These are phyloP conservation scores for Malus hybrid DNA, from an alignment of 331 rosid genomes.

Conservation along the genomic window DNA sequence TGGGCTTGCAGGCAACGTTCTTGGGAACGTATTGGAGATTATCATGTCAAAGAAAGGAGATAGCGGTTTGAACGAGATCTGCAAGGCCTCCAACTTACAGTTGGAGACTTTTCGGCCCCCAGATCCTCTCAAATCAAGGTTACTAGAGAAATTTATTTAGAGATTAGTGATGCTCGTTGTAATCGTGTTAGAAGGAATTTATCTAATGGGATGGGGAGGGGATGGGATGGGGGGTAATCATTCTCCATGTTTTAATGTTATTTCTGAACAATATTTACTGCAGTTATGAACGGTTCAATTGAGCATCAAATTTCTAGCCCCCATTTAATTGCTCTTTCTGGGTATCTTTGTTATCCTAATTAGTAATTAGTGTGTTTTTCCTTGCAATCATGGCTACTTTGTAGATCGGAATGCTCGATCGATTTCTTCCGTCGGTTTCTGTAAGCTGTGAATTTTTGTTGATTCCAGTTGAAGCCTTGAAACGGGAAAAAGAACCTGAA, in stretches of 20 bases:
- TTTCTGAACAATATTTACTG: conserved; percentile 17
- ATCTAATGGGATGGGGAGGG: conserved; percentile 14
- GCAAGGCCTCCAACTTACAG: conserved; percentile 31
- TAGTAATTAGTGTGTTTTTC: too few relatives aligned
- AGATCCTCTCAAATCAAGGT: conserved; percentile 37
- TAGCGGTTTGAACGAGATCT: conserved; percentile 33
- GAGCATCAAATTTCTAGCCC: conserved; percentile 25
- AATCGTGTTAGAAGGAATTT: conserved; percentile 21
- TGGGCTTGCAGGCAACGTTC: conserved; percentile 78
- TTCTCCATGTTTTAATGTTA: conserved; percentile 27
- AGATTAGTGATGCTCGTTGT: conserved; percentile 50
- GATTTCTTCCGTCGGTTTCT: too few relatives aligned
- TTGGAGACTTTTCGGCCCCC: conserved; percentile 64
- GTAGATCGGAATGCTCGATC: too few relatives aligned
- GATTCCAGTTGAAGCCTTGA: too few relatives aligned
- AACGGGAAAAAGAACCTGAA: too few relatives aligned
- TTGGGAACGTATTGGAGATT: conserved; percentile 58
- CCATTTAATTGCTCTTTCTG: background rate
- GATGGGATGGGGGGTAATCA: conserved; percentile 20
- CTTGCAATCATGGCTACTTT: too few relatives aligned
- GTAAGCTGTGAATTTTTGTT: too few relatives aligned
- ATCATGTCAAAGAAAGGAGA: conserved; percentile 62
- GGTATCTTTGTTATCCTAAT: too few relatives aligned
- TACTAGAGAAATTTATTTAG: conserved; percentile 69
- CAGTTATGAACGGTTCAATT: conserved; percentile 44